Base-by-base conservation (phyloP, 1,284 basidiomycete species). In the Mycena citricolor region DNA sequence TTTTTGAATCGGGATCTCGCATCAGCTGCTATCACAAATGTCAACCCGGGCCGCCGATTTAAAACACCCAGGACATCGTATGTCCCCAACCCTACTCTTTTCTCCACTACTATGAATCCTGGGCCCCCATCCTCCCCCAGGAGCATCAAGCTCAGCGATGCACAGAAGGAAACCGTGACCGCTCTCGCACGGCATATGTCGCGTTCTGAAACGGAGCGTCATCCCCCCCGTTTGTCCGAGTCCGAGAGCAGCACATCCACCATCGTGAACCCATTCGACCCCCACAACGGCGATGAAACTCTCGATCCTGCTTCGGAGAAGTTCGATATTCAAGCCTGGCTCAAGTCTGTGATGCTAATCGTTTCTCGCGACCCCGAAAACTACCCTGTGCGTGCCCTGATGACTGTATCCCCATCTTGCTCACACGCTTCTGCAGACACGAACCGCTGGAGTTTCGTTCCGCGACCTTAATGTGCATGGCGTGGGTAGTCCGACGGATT, bases 391-490 rank as follows among this genome's bases (percentile, higher is more conserved):
- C 10, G 49, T 25, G n/a, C 20, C 30, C 7, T 16, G 16, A n/a
- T 36, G 16, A 17, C 13, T 32, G 8, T 7, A 19, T 16, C 6
- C 6, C 19, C n/a, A 23, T 8, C 8, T n/a, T n/a, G n/a, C 31
- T 39, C 2, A 35, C 16, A 17, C 12, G 4, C 8, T 8, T n/a
- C 8, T 34, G 1, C 20, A 48, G 50, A 22, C 17, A 17, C 58
- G 71, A 28, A 62, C 59, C 1, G 63, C 68, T 4, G 74, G 73
- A 50, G 56, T 77, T 49, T 58, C 68, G 5, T 76, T 69, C 57
- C 55, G 54, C n/a, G 62, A 72, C 48, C 58, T 77, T 37, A 62
- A 59, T 31, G 73, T 70, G 1, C 62, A 69, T 51, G 74, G 73
- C 7, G 70, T 61, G 43, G 69, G 68, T 1, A 64, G 61, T 1